Evolutionary conservation across 306 rosid species (phyloP).

Genomic region (Medicago truncatula): MtrunA17r5.0-ANR NC_053044.1:38488001-38488500

Average conservation of each 20-base stretch:
- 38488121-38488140: background rate
- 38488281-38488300: background rate
- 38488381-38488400: background rate
- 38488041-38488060: background rate
- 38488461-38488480: too few relatives aligned
- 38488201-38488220: constrained; percentile 11
- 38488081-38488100: constrained; percentile 4
- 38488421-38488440: constrained; percentile 20
- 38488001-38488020: background rate
- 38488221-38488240: background rate
- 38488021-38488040: background rate
- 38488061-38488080: background rate
- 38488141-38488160: constrained; percentile 5
- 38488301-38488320: background rate
- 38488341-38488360: background rate
- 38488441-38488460: background rate
- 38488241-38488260: constrained; percentile 1
- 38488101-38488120: background rate
- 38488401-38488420: background rate
- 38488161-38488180: background rate
- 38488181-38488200: background rate
- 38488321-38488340: background rate
- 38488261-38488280: constrained; percentile 5
- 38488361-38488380: constrained; percentile 1
- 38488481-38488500: too few relatives aligned